These are phyloP conservation scores for Lactifluus pinguis DNA, from an alignment of 768 basidiomycete species.

Conservation along the genomic window DNA sequence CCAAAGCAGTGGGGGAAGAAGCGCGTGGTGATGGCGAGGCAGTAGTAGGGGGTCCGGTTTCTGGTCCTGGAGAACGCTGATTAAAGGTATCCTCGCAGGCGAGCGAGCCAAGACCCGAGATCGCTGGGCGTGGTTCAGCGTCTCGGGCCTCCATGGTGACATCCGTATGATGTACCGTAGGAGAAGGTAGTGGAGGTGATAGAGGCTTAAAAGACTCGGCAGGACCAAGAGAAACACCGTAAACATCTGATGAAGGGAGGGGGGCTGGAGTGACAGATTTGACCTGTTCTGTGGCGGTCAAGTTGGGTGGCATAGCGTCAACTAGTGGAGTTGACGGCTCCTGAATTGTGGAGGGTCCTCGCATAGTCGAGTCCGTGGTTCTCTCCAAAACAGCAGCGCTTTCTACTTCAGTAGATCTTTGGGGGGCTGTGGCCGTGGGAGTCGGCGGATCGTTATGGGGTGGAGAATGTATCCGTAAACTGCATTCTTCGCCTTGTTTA, in stretches of 20 bases:
- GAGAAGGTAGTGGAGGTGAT: neutral
- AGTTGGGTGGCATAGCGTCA: neutral
- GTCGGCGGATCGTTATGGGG: neutral
- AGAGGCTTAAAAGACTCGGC: neutral
- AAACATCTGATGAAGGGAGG: neutral
- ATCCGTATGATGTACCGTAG: neutral
- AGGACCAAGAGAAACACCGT: neutral
- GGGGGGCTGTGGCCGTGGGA: neutral
- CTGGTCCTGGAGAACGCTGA: neutral
- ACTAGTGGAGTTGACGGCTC: neutral
- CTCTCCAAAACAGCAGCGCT: neutral
- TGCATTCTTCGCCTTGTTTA: neutral
- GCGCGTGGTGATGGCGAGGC: neutral
- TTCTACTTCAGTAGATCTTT: neutral
- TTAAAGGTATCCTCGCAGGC: neutral
- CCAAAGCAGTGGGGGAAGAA: neutral
- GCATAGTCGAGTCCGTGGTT: neutral
- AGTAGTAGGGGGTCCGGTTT: neutral
- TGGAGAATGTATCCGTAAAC: neutral
- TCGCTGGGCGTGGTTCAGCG: neutral
- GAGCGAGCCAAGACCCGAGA: neutral
- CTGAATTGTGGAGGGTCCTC: neutral
- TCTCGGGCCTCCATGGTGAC: neutral
- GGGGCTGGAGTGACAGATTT: neutral
- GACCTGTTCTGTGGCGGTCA: neutral